phyloP scores from a whole-genome alignment of 768 basidiomycete genomes.

The Coprinopsis strossmayeri region DNA sequence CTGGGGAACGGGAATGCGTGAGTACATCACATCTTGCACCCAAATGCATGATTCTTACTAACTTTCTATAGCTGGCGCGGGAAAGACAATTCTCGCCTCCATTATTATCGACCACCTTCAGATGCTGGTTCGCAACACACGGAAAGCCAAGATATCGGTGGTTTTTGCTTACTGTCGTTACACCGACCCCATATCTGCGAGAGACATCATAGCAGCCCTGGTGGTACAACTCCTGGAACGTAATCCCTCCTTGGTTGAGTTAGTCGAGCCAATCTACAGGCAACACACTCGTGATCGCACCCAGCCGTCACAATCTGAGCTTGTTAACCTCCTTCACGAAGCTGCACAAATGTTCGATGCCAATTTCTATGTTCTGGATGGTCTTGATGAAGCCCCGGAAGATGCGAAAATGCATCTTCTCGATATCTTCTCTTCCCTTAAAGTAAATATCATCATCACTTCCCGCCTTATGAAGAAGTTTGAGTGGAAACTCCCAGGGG shows the following conservation, averaged over 20 bases:
- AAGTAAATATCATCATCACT: neutral
- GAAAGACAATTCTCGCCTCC: neutral
- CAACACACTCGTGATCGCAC: neutral
- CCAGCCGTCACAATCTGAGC: neutral
- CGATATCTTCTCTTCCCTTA: neutral
- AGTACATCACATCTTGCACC: neutral
- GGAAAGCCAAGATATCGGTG: neutral
- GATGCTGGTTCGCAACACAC: neutral
- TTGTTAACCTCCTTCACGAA: neutral
- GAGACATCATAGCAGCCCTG: neutral
- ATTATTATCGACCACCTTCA: neutral
- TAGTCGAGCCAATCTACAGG: neutral
- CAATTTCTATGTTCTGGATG: neutral
- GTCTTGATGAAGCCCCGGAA: neutral
- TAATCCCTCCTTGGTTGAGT: neutral
- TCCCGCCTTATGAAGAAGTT: neutral
- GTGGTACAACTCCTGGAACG: neutral
- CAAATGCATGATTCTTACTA: neutral
- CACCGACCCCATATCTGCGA: neutral
- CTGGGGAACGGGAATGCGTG: constrained; percentile 1
- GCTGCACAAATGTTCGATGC: neutral
- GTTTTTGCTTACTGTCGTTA: constrained; percentile 1
- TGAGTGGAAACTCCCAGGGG: neutral
- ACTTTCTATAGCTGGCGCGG: neutral
- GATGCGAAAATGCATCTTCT: neutral